phyloP scores from a whole-genome alignment of 2,329 filamentous ascomycete genomes.

The Aureobasidium sp. region DNA sequence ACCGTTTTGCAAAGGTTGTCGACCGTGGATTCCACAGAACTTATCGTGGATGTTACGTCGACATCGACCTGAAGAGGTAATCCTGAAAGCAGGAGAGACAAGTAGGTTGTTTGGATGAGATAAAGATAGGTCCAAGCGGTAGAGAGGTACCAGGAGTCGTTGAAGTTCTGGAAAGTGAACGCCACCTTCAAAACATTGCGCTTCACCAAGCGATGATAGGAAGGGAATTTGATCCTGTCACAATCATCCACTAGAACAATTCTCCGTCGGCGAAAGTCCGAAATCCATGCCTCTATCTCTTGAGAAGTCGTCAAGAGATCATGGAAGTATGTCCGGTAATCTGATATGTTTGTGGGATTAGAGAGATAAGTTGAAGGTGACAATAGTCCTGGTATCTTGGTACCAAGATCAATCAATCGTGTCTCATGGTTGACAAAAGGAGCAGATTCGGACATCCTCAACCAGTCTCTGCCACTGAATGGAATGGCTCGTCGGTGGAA shows the following conservation, averaged over 20 bases:
- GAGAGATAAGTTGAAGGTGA: not conserved
- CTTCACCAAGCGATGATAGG: not conserved
- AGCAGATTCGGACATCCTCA: not conserved
- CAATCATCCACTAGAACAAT: not conserved
- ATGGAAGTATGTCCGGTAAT: not conserved
- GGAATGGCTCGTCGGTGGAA: not conserved
- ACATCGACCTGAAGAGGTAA: not conserved
- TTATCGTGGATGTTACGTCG: not conserved
- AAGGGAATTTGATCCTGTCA: not conserved
- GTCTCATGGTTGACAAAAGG: not conserved
- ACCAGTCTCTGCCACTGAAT: not conserved
- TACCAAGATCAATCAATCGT: not conserved
- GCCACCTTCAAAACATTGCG: not conserved
- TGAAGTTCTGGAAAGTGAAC: not conserved
- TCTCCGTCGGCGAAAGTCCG: not conserved
- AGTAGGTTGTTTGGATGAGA: not conserved
- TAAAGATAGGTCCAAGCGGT: not conserved
- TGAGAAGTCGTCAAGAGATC: not conserved
- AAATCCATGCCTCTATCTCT: not conserved
- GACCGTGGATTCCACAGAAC: not conserved
- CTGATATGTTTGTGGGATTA: not conserved
- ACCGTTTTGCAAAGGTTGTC: not conserved
- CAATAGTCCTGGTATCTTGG: not conserved
- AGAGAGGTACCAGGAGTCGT: not conserved
- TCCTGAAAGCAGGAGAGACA: not conserved